Evolutionary conservation across 306 rosid genomes (phyloP), one percentile per base, ranked within the genome.

Genomic region (Prunus armeniaca): DNA sequence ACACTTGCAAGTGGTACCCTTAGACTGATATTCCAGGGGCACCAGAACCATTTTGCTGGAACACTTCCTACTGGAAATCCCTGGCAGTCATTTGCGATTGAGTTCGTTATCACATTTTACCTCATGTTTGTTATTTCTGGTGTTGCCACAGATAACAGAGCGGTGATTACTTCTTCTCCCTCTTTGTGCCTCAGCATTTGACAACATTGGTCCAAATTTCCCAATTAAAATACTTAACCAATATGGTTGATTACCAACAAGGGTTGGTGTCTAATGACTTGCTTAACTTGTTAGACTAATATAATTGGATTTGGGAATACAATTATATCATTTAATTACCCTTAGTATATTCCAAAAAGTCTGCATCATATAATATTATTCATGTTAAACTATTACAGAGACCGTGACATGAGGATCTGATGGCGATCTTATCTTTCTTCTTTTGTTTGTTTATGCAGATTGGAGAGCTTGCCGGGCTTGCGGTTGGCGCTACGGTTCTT

Each of bases 391-490:
- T 75, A 4, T 30, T 17, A 15, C 5, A 32, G 56, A 19, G 62
- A 75, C 7, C 13, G 34, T 64, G 70, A 75, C 78, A 11, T 38
- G 61, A 3, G 28, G 25, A 60, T 60, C 38, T 14, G 17, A 30
- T 27, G 3, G 3, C 12, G 38, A 7, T 73, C 72, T 12, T 54
- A 17, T 49, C 38, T 78, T 54, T 63, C 65, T 57, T 82, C 57
- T 65, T 67, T 17, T 2, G 27, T 57, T 22, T 19, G 32, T 43
- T 62, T 34, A 1, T 72, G 50, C 85, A 95, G 98, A 79, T 95
- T 43, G 98, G 98, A 27, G 97, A 92, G 82, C 85, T 95, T 78
- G 97, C 97, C 5, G 98, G 98, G 13, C 79, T 91, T 51, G 97
- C 97, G 3, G 78, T 94, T 22, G 98, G 98, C 12, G 71, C 91